Conservation (phyloP, 2,329 filamentous ascomycete species). For the Talaromyces sp. region DNA sequence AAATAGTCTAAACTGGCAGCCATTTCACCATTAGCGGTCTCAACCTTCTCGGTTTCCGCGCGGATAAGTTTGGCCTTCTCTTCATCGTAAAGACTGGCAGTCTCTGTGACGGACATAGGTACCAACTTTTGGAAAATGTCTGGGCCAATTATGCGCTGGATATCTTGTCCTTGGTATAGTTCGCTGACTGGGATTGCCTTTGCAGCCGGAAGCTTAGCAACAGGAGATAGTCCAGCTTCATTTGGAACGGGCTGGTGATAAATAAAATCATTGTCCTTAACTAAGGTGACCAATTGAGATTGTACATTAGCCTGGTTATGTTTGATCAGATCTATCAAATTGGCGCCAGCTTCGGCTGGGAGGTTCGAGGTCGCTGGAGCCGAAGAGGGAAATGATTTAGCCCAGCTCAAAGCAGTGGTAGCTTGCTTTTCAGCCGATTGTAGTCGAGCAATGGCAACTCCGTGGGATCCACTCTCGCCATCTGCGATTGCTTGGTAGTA, state of each 20-base stretch:
- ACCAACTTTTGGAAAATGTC: slow-evolving; percentile 98
- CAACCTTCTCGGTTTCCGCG: slow-evolving; percentile 90
- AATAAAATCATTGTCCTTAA: slow-evolving; percentile 97
- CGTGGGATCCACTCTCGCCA: slow-evolving; percentile 84
- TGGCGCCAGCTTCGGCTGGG: slow-evolving; percentile 72
- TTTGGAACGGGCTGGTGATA: slow-evolving; percentile 91
- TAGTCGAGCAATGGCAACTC: slow-evolving; percentile 79
- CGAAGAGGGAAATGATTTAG: slow-evolving; percentile 77
- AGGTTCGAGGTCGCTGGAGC: slow-evolving; percentile 82
- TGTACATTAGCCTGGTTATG: slow-evolving; percentile 79
- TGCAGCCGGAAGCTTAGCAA: slow-evolving; percentile 89
- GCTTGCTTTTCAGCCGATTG: slow-evolving; percentile 77
- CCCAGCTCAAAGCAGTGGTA: slow-evolving; percentile 75
- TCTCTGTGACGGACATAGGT: slow-evolving; percentile 93
- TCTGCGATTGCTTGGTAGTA: slow-evolving; percentile 93
- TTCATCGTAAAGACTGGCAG: slow-evolving; percentile 94
- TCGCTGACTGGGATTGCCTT: slow-evolving; percentile 98
- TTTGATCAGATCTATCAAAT: slow-evolving; percentile 79
- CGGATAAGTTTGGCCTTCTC: slow-evolving; percentile 96
- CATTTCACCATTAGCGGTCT: slow-evolving; percentile 93
- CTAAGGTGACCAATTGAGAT: slow-evolving; percentile 73
- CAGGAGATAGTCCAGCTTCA: slow-evolving; percentile 77
- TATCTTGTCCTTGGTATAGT: slow-evolving; percentile 94
- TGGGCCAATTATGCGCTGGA: slow-evolving; percentile 92
- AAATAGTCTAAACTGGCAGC: slow-evolving; percentile 92